Evolutionary conservation across 768 basidiomycete genomes (phyloP), one percentile per base, ranked within the genome.

Genomic region (Mycena haematopus): DNA sequence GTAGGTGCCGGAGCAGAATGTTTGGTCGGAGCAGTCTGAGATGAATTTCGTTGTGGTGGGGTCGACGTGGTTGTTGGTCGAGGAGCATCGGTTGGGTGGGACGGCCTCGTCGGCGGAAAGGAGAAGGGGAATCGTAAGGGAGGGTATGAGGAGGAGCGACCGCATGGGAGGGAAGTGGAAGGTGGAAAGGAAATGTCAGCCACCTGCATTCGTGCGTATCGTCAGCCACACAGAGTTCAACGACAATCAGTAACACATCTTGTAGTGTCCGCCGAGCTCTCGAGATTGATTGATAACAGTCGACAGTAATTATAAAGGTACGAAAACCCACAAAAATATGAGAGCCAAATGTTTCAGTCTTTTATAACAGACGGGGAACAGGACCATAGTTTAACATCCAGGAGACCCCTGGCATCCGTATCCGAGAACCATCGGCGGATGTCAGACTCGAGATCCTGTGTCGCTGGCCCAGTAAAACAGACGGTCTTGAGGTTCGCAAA

Each of bases 11-110:
- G 82, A 77, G 71, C 89, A 90, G 71, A 85, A 90, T 0, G 80
- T 80, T 49, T 77, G 79, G 52, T 86, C 80, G 63, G 80, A 79
- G 73, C 89, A 91, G 68, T 89, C 86, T 31, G 84, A 84, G 21
- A 82, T 70, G 71, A 89, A 82, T 57, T 84, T 84, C 71, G 84
- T 84, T 0, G 87, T 82, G 4, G 76, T 71, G 1, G 80, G 73
- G 62, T 88, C 84, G 52, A 88, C 76, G 49, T 80, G 80, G 70
- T 83, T 80, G 73, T 85, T 82, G 52, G 72, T 68, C 1, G 76
- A 69, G 0, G 80, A 80, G 69, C 84, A 86, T 8, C n/a, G 56
- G 42, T 15, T 27, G 11, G 22, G 44, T 17, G 36, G 22, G 36
- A 36, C n/a, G 24, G 45, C 36, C 3, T 22, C 29, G 19, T 57